These are phyloP conservation scores for Inga leiocalycina DNA, from an alignment of 306 rosid species.

Conservation along the genomic window DNA sequence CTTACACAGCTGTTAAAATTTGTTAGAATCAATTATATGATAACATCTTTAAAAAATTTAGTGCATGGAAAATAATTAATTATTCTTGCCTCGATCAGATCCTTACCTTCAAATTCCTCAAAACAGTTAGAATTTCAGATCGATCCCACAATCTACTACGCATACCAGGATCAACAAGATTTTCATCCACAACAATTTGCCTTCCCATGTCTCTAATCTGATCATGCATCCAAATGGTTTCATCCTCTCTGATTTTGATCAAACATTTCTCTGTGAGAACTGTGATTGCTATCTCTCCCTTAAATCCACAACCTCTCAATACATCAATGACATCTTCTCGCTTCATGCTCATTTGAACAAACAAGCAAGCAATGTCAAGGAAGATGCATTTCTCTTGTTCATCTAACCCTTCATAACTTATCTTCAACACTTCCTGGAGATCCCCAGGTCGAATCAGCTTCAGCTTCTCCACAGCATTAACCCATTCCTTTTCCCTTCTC, in stretches of 20 bases:
- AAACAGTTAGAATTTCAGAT: conserved; percentile 48
- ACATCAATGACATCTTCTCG: conserved; percentile 53
- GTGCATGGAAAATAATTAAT: neutral
- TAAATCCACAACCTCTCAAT: conserved; percentile 58
- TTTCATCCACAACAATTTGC: conserved; percentile 47
- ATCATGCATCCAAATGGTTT: conserved; percentile 64
- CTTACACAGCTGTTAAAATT: neutral
- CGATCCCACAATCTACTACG: conserved; percentile 71
- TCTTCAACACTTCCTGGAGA: conserved; percentile 68
- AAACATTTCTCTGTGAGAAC: conserved; percentile 51
- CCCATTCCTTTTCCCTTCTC: conserved; percentile 56
- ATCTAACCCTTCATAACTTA: conserved; percentile 57
- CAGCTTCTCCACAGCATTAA: conserved; percentile 47
- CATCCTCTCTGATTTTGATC: conserved; percentile 45
- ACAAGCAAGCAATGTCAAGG: conserved; percentile 64
- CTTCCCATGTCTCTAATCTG: conserved; percentile 75
- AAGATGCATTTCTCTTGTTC: conserved; percentile 53
- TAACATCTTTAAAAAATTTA: neutral
- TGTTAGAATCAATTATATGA: neutral
- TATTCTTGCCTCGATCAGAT: neutral
- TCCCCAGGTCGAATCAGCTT: conserved; percentile 40
- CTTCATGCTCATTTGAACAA: conserved; percentile 45
- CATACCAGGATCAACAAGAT: conserved; percentile 39
- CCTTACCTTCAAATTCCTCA: conserved; percentile 17
- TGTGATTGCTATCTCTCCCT: conserved; percentile 49